These are phyloP conservation scores for Solanum habrochaites DNA, from an alignment of 257 asterid genomes.

Conservation along the genomic window DNA sequence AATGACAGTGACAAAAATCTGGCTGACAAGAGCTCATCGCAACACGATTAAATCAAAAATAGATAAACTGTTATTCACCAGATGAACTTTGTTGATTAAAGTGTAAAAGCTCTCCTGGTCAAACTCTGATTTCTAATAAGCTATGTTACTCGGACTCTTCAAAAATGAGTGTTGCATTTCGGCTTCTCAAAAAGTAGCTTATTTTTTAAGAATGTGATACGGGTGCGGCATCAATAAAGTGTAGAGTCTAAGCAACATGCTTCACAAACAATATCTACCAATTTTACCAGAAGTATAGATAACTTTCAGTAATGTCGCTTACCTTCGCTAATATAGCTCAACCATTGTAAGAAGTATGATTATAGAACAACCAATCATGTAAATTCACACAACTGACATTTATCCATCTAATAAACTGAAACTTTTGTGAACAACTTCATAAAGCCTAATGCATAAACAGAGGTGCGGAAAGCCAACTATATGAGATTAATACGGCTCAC, in stretches of 20 bases:
- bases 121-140: neutral
- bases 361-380: neutral
- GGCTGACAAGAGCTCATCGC: neutral
- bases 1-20: neutral
- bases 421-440: neutral
- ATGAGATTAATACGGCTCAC: conserved; percentile 18
- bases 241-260: neutral
- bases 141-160: neutral
- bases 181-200: neutral
- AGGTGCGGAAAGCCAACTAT: neutral
- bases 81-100: neutral
- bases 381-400: neutral
- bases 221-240: neutral
- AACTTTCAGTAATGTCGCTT: neutral
- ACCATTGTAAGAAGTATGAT: neutral
- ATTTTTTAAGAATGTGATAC: neutral
- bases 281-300: neutral
- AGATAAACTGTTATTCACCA: neutral
- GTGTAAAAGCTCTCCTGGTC: neutral
- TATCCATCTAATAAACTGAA: neutral
- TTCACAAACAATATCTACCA: neutral
- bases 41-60: neutral
- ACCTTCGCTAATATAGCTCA: neutral
- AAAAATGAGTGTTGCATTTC: too few relatives aligned
- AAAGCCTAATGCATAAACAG: neutral